These are phyloP conservation scores for Xylaria digitata DNA, from an alignment of 2,329 filamentous ascomycete species.

Conservation along the genomic window DNA sequence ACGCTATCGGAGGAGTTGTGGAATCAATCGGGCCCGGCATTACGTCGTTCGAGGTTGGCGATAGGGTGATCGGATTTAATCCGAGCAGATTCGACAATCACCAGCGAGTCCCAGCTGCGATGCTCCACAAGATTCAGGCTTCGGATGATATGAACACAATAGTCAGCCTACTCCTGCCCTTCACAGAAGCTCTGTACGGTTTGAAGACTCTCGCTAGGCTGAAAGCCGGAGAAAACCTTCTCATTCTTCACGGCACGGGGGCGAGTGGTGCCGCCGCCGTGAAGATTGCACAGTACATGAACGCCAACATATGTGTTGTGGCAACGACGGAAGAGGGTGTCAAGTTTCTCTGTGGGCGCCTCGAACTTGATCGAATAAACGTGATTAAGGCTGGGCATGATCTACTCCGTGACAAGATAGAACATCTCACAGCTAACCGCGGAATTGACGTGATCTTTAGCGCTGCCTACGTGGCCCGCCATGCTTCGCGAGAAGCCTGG, in stretches of 20 bases:
- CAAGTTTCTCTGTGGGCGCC: too few relatives aligned
- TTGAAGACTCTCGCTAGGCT: neutral
- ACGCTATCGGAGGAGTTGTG: neutral
- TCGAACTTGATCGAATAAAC: too few relatives aligned
- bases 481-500: neutral
- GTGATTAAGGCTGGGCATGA: neutral
- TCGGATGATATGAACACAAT: neutral
- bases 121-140: neutral
- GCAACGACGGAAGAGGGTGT: too few relatives aligned
- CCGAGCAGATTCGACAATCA: neutral
- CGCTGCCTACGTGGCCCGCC: neutral
- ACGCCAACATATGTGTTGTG: too few relatives aligned
- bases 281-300: too few relatives aligned
- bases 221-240: slow-evolving; percentile 37
- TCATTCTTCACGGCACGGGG: slow-evolving; percentile 27
- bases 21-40: neutral
- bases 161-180: neutral
- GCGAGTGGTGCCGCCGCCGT: too few relatives aligned
- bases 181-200: neutral
- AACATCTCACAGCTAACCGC: too few relatives aligned
- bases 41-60: neutral
- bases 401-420: neutral
- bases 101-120: neutral
- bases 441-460: slow-evolving; percentile 1
- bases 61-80: neutral